These are phyloP conservation scores for Melaleuca quinquenervia DNA, from an alignment of 345 rosid genomes.

Conservation along the genomic window DNA sequence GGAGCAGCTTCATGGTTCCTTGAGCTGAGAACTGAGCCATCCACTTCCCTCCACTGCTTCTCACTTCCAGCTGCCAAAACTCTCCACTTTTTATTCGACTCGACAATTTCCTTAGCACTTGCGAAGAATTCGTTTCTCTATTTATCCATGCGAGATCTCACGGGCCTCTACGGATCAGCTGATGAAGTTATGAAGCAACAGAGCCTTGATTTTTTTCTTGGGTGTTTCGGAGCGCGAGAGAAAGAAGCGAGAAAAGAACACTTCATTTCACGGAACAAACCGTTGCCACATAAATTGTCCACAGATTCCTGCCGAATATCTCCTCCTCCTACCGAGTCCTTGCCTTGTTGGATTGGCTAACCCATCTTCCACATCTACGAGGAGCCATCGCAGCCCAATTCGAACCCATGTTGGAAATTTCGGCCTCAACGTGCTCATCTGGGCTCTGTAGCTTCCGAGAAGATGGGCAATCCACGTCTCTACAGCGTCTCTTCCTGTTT, in stretches of 20 bases:
- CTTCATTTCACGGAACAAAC: background rate
- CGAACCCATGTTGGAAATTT: background rate
- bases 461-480: background rate
- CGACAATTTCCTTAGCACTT: background rate
- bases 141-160: background rate
- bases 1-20: conserved; percentile 6
- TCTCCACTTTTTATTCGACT: background rate
- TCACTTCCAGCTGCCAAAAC: background rate
- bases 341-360: background rate
- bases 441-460: background rate
- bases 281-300: conserved; percentile 9
- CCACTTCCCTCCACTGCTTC: background rate
- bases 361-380: background rate
- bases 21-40: conserved; percentile 15
- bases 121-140: background rate
- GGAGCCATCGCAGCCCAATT: background rate
- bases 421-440: background rate
- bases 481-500: background rate
- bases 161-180: background rate
- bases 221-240: background rate
- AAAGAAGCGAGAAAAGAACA: background rate
- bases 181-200: background rate
- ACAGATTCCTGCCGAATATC: background rate
- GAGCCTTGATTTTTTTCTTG: background rate
- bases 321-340: background rate